Base-by-base conservation (phyloP, 2,329 filamentous ascomycete species). In the Parastagonospora nodorum region DNA sequence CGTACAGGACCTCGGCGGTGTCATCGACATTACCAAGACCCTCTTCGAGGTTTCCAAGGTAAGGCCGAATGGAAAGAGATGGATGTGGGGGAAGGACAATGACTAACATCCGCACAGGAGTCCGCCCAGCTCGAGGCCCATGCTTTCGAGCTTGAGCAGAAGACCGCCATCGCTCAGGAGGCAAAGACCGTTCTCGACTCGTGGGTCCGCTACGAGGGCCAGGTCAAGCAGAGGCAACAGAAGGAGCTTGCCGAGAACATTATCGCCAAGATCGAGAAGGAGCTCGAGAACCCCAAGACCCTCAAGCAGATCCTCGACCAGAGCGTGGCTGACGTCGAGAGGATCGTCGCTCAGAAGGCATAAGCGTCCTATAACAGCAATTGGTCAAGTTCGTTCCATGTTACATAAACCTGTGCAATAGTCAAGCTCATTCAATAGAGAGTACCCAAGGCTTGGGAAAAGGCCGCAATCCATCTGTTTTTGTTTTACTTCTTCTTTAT, bases 191-290 rank as follows among this genome's bases (percentile, higher is more conserved):
- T 97, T 53, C 87, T 99, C 62, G 94, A 99, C 77, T 97, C 92
- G 51, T 99, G 94, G 95, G 92, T 97, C 61, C 89, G 94, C 76
- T 99, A 99, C 79, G 94, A 99, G 83, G 82, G 89, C 69, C 94
- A 97, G 84, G 92, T 99, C 74, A 99, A 97, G 89, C 89, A 93
- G 83, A 89, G 94, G 77, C 92, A 99, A 84, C 94, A 99, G 85
- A 88, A 84, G 79, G 94, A 99, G 84, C 86, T 99, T 63, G 91
- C 94, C 61, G 87, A 96, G 75, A 86, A 81, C 77, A 83, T 99
- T 78, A 97, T 99, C 72, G 86, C 89, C 83, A 99, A 97, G 87
- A 94, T 97, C 75, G 88, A 90, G 79, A 97, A 97, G 87, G 93
- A 97, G 84, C 87, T 99, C 52, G 90, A 97, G 85, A 97, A 89